These are phyloP conservation scores for Hypomyces perniciosus DNA, from an alignment of 2,329 filamentous ascomycete genomes.

Conservation along the genomic window DNA sequence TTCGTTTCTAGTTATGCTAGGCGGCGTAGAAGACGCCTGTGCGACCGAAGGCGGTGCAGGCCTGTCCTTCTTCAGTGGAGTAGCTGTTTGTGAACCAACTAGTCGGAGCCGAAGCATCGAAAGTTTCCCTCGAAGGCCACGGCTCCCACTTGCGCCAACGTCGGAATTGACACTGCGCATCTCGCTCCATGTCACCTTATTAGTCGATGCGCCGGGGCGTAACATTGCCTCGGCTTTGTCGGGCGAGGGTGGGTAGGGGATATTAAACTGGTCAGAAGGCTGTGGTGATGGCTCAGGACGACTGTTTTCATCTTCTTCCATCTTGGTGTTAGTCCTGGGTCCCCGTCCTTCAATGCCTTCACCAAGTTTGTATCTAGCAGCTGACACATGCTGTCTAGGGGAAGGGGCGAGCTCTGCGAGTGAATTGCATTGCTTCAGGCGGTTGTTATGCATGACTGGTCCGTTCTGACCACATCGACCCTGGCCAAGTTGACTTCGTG, in stretches of 20 bases:
- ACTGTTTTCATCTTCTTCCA: neutral
- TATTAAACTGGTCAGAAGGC: slow-evolving; percentile 30
- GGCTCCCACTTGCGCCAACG: slow-evolving; percentile 2
- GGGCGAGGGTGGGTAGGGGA: slow-evolving; percentile 25
- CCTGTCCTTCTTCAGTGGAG: neutral
- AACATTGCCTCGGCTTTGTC: slow-evolving; percentile 12
- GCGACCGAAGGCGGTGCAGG: neutral
- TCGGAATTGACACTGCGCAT: slow-evolving; percentile 11
- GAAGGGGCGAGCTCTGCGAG: slow-evolving; percentile 24
- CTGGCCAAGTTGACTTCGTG: slow-evolving; percentile 24
- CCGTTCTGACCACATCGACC: slow-evolving; percentile 12
- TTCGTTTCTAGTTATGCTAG: neutral
- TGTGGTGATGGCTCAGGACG: slow-evolving; percentile 15
- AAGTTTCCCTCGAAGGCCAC: slow-evolving; percentile 24
- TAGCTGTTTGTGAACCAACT: slow-evolving; percentile 8
- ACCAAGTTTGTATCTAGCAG: neutral
- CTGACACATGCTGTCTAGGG: slow-evolving; percentile 11
- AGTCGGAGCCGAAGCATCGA: slow-evolving; percentile 25
- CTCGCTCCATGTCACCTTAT: slow-evolving; percentile 11
- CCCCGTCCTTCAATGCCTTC: neutral
- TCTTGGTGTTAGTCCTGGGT: slow-evolving; percentile 2
- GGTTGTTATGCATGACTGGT: slow-evolving; percentile 17
- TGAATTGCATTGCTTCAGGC: slow-evolving; percentile 29
- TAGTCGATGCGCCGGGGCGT: slow-evolving; percentile 10
- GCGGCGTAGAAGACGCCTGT: neutral